These are phyloP conservation scores for Endocladia muricata DNA, from an alignment of 31 red algal genomes.

Conservation along the genomic window DNA sequence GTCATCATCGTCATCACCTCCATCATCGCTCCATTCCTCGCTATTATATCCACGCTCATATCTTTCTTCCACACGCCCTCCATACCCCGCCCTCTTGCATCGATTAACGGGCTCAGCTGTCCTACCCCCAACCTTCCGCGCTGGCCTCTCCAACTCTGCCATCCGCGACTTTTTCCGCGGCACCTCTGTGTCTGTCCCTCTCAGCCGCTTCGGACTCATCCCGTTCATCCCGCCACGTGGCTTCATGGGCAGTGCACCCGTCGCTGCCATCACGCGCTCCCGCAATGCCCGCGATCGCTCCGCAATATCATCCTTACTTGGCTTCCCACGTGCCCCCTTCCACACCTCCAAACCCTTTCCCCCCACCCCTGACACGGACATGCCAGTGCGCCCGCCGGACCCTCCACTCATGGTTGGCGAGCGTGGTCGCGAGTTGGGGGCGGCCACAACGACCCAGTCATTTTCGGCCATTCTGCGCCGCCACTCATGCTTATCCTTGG, in stretches of 20 bases:
- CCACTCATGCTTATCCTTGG: constrained; percentile 25
- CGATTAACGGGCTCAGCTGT: not conserved
- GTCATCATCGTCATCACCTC: constrained; percentile 28
- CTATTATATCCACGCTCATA: constrained; percentile 40
- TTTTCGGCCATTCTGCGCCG: constrained; percentile 13
- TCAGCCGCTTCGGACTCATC: too few species aligned
- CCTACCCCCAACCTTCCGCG: not conserved
- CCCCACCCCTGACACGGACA: not conserved
- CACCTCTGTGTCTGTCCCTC: too few species aligned
- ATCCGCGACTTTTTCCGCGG: not conserved
- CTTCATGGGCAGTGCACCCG: too few species aligned
- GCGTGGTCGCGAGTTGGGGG: not conserved
- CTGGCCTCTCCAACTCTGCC: not conserved
- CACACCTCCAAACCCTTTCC: too few species aligned
- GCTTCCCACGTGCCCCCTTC: too few species aligned
- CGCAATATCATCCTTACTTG: not conserved
- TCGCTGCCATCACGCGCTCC: constrained; percentile 10
- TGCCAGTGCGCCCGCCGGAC: not conserved
- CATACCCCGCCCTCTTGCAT: not conserved
- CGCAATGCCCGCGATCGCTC: constrained; percentile 10
- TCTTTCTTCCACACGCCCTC: not conserved
- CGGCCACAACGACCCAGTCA: constrained; percentile 48
- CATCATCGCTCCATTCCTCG: constrained; percentile 40
- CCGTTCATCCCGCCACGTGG: too few species aligned
- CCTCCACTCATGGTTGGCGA: not conserved